phyloP scores from a whole-genome alignment of 2,329 filamentous ascomycete species.

The Biscogniauxia marginata region DNA sequence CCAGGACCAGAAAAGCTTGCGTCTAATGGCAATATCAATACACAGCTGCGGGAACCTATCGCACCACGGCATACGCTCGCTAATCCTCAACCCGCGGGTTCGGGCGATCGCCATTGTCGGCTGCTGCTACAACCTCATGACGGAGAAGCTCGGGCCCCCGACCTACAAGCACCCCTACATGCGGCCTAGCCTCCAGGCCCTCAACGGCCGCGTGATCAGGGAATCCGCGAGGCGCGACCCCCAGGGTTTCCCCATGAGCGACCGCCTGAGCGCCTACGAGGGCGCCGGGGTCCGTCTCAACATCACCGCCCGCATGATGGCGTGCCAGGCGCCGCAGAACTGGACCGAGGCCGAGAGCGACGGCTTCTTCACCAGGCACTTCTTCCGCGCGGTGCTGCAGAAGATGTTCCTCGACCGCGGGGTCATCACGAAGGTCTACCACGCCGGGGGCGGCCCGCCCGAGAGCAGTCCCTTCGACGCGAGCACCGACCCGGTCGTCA shows the following conservation, averaged over 20 bases:
- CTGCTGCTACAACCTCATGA: slow-evolving; percentile 96
- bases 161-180: slow-evolving; percentile 81
- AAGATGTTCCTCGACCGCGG: slow-evolving; percentile 86
- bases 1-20: slow-evolving; percentile 38
- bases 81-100: slow-evolving; percentile 80
- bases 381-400: slow-evolving; percentile 87
- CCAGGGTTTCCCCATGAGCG: slow-evolving; percentile 91
- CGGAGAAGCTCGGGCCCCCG: slow-evolving; percentile 81
- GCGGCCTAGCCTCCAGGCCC: slow-evolving; percentile 64
- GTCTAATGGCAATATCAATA: slow-evolving; percentile 86
- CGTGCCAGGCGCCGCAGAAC: slow-evolving; percentile 90
- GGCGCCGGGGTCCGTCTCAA: slow-evolving; percentile 75
- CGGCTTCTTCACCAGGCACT: slow-evolving; percentile 87
- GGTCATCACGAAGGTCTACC: slow-evolving; percentile 63
- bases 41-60: slow-evolving; percentile 98
- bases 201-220: slow-evolving; percentile 65
- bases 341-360: slow-evolving; percentile 83
- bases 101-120: slow-evolving; percentile 92
- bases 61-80: slow-evolving; percentile 85
- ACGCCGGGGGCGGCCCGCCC: slow-evolving; percentile 24
- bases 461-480: slow-evolving; percentile 45
- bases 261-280: slow-evolving; percentile 59
- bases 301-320: slow-evolving; percentile 98
- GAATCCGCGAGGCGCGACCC: slow-evolving; percentile 77
- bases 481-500: slow-evolving; percentile 77